Evolutionary conservation across 2,329 filamentous ascomycete genomes (phyloP).

Genomic region (Metarhizium robertsii): DNA sequence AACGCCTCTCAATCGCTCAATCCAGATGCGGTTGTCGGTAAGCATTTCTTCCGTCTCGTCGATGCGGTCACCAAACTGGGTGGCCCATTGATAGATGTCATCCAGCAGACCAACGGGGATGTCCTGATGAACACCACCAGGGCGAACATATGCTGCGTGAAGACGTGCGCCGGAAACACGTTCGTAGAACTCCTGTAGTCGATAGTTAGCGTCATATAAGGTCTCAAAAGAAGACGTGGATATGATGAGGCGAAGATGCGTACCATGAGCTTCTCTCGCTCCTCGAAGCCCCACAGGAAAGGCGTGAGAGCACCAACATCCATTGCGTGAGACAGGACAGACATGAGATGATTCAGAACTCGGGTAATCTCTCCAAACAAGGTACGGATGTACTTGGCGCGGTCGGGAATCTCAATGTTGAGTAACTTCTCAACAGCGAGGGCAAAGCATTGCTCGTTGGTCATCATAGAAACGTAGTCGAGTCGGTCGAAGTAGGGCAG

Average conservation of each 20-base stretch:
- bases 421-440: slow-evolving; percentile 96
- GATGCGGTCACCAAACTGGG: slow-evolving; percentile 95
- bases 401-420: slow-evolving; percentile 89
- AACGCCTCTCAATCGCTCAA: slow-evolving; percentile 80
- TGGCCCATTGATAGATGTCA: slow-evolving; percentile 99
- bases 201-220: not conserved
- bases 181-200: slow-evolving; percentile 92
- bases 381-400: slow-evolving; percentile 95
- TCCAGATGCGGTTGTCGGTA: slow-evolving; percentile 99
- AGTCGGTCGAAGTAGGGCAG: slow-evolving; percentile 97
- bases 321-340: slow-evolving; percentile 93
- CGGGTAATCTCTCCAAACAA: slow-evolving; percentile 93
- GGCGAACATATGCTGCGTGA: slow-evolving; percentile 93
- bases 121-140: slow-evolving; percentile 93
- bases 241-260: slow-evolving; percentile 17
- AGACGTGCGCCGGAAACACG: slow-evolving; percentile 96
- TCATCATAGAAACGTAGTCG: slow-evolving; percentile 99
- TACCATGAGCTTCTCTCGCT: slow-evolving; percentile 99
- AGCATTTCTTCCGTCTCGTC: slow-evolving; percentile 98
- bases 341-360: slow-evolving; percentile 96
- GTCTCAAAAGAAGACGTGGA: not conserved
- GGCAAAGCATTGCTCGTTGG: slow-evolving; percentile 96
- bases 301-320: slow-evolving; percentile 96
- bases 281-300: slow-evolving; percentile 99
- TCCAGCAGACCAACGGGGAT: slow-evolving; percentile 88